Evolutionary conservation across 1,284 basidiomycete species (phyloP).

Genomic region (Trametes sp.): DNA sequence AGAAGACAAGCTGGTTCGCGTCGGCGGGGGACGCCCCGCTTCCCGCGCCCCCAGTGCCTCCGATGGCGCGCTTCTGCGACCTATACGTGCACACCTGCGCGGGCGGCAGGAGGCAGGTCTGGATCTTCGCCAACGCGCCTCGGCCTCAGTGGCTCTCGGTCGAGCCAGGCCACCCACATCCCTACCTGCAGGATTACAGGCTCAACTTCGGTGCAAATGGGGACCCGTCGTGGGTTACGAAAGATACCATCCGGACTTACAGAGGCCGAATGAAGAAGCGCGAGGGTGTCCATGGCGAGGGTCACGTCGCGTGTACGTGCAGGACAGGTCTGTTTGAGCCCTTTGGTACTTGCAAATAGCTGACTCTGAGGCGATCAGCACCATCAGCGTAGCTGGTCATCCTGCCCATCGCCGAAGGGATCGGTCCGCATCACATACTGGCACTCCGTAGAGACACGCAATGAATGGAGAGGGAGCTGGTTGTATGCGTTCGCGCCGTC

Average conservation of each 20-base stretch:
- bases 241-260: conserved; percentile 3
- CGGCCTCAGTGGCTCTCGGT: background rate
- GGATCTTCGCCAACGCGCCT: background rate
- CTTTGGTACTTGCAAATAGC: background rate
- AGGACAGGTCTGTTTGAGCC: background rate
- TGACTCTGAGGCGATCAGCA: background rate
- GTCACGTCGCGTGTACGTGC: background rate
- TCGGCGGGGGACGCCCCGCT: background rate
- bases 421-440: too few relatives aligned
- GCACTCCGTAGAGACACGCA: background rate
- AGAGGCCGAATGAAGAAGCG: background rate
- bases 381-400: too few relatives aligned
- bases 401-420: too few relatives aligned
- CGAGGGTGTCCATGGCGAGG: background rate
- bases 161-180: conserved; percentile 2
- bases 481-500: background rate
- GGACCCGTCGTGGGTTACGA: conserved; percentile 14
- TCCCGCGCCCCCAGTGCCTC: background rate
- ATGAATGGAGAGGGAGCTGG: background rate
- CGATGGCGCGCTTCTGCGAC: background rate
- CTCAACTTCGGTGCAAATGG: conserved; percentile 10
- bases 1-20: background rate
- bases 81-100: background rate
- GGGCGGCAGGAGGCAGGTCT: background rate
- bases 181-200: background rate